phyloP scores from a whole-genome alignment of 768 basidiomycete species.

The Calvatia gigantea region DNA sequence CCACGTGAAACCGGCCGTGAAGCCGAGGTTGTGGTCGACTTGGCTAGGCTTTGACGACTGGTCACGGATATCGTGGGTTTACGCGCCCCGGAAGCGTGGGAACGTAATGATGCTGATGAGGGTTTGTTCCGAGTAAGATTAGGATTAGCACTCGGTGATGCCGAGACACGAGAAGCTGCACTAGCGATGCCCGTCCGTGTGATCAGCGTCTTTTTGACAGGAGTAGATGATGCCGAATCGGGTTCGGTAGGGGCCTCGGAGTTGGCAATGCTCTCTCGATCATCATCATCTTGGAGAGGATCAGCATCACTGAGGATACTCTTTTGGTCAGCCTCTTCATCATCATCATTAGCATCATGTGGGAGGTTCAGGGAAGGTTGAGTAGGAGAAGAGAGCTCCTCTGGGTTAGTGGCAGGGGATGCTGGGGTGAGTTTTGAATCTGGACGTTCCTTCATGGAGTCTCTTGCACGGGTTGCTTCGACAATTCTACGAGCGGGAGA shows the following conservation, averaged over 20 bases:
- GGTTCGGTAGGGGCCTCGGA: slow-evolving; percentile 12
- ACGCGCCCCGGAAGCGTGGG: slow-evolving; percentile 28
- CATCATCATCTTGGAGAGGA: slow-evolving; percentile 13
- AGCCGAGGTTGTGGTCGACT: slow-evolving; percentile 2
- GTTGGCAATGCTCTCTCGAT: slow-evolving; percentile 12
- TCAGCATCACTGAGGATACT: neutral
- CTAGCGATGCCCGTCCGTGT: slow-evolving; percentile 25
- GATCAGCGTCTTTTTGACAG: slow-evolving; percentile 27
- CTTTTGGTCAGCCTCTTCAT: slow-evolving; percentile 9
- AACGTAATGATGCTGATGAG: slow-evolving; percentile 31
- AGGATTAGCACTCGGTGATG: slow-evolving; percentile 6
- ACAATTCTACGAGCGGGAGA: slow-evolving; percentile 27
- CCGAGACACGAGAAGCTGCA: slow-evolving; percentile 16
- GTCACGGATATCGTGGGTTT: slow-evolving; percentile 15
- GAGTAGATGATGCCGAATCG: slow-evolving; percentile 2
- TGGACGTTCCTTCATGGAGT: slow-evolving; percentile 41
- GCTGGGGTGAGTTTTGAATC: slow-evolving; percentile 71
- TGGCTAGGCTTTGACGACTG: slow-evolving; percentile 12
- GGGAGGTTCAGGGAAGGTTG: slow-evolving; percentile 8
- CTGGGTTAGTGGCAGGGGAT: slow-evolving; percentile 16
- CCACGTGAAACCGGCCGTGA: slow-evolving; percentile 24
- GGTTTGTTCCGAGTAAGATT: slow-evolving; percentile 25
- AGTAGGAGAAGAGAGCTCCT: slow-evolving; percentile 12
- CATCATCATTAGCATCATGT: slow-evolving; percentile 15
- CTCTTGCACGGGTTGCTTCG: slow-evolving; percentile 21